Percentiles rank a stretch among this genome's conserved stretches.
These are phyloP conservation scores for Pulveroboletus sp. DNA, from an alignment of 768 basidiomycete genomes.

Conservation along the genomic window DNA sequence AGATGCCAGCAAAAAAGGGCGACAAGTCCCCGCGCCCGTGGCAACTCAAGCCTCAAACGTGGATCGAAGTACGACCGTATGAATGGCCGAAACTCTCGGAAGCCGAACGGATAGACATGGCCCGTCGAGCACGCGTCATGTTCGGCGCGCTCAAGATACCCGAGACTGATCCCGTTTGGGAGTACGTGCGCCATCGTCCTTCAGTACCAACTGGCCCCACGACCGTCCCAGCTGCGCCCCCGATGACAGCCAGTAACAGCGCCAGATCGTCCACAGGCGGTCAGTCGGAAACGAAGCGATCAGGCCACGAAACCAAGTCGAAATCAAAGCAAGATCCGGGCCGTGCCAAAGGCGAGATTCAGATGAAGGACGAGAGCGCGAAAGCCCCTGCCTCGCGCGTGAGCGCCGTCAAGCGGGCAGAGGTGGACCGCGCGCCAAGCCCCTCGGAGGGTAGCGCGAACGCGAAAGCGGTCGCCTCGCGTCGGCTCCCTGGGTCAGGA, in stretches of 20 bases:
- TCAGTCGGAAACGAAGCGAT: conserved; percentile 40
- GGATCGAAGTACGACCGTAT: conserved; percentile 68
- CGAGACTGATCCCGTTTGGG: conserved; percentile 61
- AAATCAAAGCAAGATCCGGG: conserved; percentile 28
- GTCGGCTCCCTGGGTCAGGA: conserved; percentile 48
- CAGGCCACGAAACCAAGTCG: conserved; percentile 43
- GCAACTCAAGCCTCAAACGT: conserved; percentile 51
- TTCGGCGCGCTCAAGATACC: conserved; percentile 52
- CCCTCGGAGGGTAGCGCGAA: conserved; percentile 12
- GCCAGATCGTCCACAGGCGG: conserved; percentile 21
- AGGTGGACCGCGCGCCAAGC: conserved; percentile 19
- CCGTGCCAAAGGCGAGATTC: conserved; percentile 36
- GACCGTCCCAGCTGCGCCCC: conserved; percentile 14
- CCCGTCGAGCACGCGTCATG: conserved; percentile 47
- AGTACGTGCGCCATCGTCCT: conserved; percentile 41
- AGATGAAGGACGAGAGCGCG: conserved; percentile 36
- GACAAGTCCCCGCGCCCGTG: conserved; percentile 42
- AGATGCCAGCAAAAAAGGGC: conserved; percentile 31
- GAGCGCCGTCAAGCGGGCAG: conserved; percentile 29
- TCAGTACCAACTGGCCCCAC: conserved; percentile 11
- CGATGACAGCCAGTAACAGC: conserved; percentile 17
- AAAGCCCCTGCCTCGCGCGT: conserved; percentile 29
- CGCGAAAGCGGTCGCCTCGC: conserved; percentile 21
- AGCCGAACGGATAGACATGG: conserved; percentile 45
- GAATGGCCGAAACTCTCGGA: conserved; percentile 53